Evolutionary conservation across 331 rosid species (phyloP), one percentile per base, ranked within the genome.

Genomic region (Acacia concinna): DNA sequence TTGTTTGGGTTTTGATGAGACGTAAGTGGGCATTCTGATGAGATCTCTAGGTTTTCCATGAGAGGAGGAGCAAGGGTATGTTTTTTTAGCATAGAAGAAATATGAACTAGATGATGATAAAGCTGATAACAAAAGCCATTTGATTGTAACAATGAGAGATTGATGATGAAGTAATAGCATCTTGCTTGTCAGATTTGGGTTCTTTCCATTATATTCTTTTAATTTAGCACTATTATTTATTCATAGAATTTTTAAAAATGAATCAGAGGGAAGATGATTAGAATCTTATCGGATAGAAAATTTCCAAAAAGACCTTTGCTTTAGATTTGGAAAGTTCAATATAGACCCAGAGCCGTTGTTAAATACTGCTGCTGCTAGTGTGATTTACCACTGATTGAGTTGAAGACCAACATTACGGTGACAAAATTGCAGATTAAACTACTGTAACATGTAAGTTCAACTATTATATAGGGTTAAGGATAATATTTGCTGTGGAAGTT

Each of bases 11-110:
- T 71, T 83, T 81, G 87, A 86, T 81, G 87, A 86, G 82, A 31
- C 34, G 81, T 81, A 40, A 68, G 51, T 54, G 83, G 66, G 72
- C 32, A 15, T 67, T 74, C 79, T 86, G 86, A 81, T 64, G 43
- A 34, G 25, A 71, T 85, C 73, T 62, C 80, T 74, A 35, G 41
- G 89, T 52, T 78, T 77, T 88, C 94, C 98, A 87, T 88, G 83
- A 80, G 86, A 76, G 74, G 27, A 64, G 75, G 81, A 81, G 78
- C 74, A 65, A 68, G 76, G 80, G 81, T 85, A 82, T 75, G 80
- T 46, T 78, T 59, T 78, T 82, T 69, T 75, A 38, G 86, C 82
- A 34, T 75, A 35, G 81, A 75, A 82, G 78, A 73, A 65, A 56
- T 65, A 43, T 65, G 71, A 77, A 47, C 67, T n/a, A 51, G 59